Percentiles rank a stretch among this genome's conserved stretches.
These are phyloP conservation scores for Aureobasidium sp. DNA, from an alignment of 2,329 filamentous ascomycete genomes.

Conservation along the genomic window DNA sequence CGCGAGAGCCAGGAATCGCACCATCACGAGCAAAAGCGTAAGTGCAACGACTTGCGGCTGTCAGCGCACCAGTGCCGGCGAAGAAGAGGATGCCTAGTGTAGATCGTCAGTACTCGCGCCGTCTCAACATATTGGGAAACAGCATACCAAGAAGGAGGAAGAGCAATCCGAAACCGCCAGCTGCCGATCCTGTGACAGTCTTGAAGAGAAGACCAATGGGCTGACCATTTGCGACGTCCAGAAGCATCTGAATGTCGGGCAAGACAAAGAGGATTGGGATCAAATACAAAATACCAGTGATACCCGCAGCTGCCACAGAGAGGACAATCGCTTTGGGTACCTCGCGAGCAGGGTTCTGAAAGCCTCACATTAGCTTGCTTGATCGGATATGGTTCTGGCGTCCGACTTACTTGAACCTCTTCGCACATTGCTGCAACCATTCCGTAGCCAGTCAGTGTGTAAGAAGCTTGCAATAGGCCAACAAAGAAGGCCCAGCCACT, in stretches of 20 bases:
- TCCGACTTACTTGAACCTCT: conserved; percentile 46
- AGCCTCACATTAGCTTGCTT: background rate
- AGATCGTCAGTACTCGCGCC: conserved; percentile 48
- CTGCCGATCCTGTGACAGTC: conserved; percentile 61
- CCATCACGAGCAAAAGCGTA: conserved; percentile 69
- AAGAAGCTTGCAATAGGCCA: conserved; percentile 59
- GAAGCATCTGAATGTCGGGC: conserved; percentile 57
- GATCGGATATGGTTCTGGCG: background rate
- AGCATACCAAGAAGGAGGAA: conserved; percentile 44
- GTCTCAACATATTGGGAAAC: no score
- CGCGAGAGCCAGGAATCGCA: conserved; percentile 53
- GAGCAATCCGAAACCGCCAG: conserved; percentile 59
- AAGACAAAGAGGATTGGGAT: conserved; percentile 71
- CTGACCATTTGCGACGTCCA: conserved; percentile 62
- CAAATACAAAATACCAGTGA: conserved; percentile 61
- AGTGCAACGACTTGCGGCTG: conserved; percentile 63
- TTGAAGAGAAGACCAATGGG: conserved; percentile 73
- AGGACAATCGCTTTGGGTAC: conserved; percentile 66
- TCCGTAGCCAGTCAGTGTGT: conserved; percentile 59
- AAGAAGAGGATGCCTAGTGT: conserved; percentile 62
- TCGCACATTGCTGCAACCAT: conserved; percentile 69
- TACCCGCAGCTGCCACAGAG: conserved; percentile 58
- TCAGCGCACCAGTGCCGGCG: conserved; percentile 67
- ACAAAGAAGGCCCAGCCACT: conserved; percentile 67
- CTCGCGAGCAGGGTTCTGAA: conserved; percentile 57